phyloP scores from a whole-genome alignment of 176 grass and related monocot genomes.

The Urochloa ruziziensis region DNA sequence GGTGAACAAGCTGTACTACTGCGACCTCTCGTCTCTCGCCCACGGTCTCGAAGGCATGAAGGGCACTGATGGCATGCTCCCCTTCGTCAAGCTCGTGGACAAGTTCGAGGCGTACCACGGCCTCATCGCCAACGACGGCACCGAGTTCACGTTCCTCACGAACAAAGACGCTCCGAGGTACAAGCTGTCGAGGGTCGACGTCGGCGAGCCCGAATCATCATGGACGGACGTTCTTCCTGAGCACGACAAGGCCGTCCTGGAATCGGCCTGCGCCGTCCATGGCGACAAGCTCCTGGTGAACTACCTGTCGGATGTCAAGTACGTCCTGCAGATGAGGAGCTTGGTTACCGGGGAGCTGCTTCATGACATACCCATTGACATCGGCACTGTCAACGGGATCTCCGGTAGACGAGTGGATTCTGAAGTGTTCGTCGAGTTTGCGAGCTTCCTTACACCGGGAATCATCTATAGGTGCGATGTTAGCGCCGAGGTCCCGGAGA shows the following conservation, averaged over 20 bases:
- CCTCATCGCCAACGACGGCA: conserved; percentile 63
- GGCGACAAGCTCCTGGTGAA: conserved; percentile 66
- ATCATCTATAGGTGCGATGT: conserved; percentile 79
- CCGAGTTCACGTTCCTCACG: conserved; percentile 68
- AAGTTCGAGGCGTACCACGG: conserved; percentile 63
- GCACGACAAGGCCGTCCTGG: conserved; percentile 63
- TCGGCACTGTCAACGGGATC: conserved; percentile 74
- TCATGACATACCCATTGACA: conserved; percentile 67
- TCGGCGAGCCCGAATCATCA: conserved; percentile 20
- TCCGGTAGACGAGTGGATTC: conserved; percentile 58
- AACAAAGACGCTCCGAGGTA: conserved; percentile 74
- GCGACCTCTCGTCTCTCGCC: conserved; percentile 49
- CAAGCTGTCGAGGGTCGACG: conserved; percentile 68
- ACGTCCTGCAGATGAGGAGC: conserved; percentile 79
- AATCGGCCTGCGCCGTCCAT: conserved; percentile 63
- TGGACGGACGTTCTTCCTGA: conserved; percentile 63
- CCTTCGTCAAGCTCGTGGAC: conserved; percentile 81
- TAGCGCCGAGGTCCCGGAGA: conserved; percentile 40
- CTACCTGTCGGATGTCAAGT: conserved; percentile 85
- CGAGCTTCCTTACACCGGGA: conserved; percentile 87
- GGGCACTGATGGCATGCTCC: conserved; percentile 42
- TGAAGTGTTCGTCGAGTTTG: conserved; percentile 76
- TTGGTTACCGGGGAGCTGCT: conserved; percentile 64
- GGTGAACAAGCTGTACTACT: conserved; percentile 89
- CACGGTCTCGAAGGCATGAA: conserved; percentile 48